A percentile compares a stretch with the other conserved stretches of the same genome.
phyloP scores from a whole-genome alignment of 345 rosid species.

The Citrus glauca region DNA sequence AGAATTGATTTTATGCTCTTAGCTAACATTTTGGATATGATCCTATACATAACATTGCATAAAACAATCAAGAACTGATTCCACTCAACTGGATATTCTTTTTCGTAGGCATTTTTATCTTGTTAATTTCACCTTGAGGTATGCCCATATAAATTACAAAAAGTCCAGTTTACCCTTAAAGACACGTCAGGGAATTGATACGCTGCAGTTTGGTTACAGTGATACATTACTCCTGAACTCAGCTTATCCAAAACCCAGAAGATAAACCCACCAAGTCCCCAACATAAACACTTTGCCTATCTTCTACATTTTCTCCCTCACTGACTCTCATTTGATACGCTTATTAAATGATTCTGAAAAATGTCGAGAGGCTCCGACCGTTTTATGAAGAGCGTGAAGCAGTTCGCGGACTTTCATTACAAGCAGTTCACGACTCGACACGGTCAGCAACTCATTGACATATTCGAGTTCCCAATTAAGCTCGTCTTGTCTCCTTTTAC shows the following conservation, averaged over 20 bases:
- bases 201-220: not conserved
- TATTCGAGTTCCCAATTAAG: slow-evolving; percentile 74
- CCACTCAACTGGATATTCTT: too few relatives aligned
- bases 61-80: too few relatives aligned
- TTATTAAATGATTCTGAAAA: not conserved
- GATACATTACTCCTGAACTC: not conserved
- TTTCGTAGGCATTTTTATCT: too few relatives aligned
- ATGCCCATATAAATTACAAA: too few relatives aligned
- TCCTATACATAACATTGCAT: too few relatives aligned
- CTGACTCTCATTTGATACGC: not conserved
- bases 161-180: too few relatives aligned
- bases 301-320: slow-evolving; percentile 10
- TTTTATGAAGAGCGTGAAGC: slow-evolving; percentile 44
- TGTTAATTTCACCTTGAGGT: too few relatives aligned
- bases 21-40: too few relatives aligned
- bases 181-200: not conserved
- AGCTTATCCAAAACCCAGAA: slow-evolving; percentile 11
- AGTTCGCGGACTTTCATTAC: slow-evolving; percentile 58
- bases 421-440: slow-evolving; percentile 49
- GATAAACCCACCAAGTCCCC: not conserved
- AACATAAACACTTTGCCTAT: not conserved
- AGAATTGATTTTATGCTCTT: too few relatives aligned
- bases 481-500: slow-evolving; percentile 77
- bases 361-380: slow-evolving; percentile 70
- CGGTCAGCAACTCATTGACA: slow-evolving; percentile 65